phyloP scores from a whole-genome alignment of 768 basidiomycete genomes.

The Roridomyces roridus region DNA sequence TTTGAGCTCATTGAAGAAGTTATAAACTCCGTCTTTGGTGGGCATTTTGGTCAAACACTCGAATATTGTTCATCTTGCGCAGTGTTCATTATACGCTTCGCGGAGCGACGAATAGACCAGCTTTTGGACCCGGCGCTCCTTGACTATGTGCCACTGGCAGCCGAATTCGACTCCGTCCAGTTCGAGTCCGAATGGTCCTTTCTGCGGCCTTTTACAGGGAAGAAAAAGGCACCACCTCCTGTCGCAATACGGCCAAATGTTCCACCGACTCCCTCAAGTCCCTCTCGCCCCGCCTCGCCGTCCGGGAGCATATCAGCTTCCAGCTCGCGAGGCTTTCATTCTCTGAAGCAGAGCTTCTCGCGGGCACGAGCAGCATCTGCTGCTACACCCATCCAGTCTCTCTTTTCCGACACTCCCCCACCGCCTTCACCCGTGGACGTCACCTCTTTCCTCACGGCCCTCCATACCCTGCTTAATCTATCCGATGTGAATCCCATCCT shows the following conservation, averaged over 20 bases:
- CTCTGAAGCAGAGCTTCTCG: slow-evolving; percentile 69
- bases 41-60: slow-evolving; percentile 18
- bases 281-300: slow-evolving; percentile 59
- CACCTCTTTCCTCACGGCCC: slow-evolving; percentile 81
- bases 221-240: slow-evolving; percentile 57
- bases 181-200: slow-evolving; percentile 98
- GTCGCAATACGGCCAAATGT: slow-evolving; percentile 40
- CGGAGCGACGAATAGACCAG: slow-evolving; percentile 87
- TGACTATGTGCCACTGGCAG: slow-evolving; percentile 79
- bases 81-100: slow-evolving; percentile 96
- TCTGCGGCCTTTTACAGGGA: slow-evolving; percentile 71
- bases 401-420: slow-evolving; percentile 53
- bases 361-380: slow-evolving; percentile 54
- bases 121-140: slow-evolving; percentile 84
- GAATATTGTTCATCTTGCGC: slow-evolving; percentile 9
- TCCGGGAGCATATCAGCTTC: slow-evolving; percentile 51
- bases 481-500: slow-evolving; percentile 92
- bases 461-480: slow-evolving; percentile 82
- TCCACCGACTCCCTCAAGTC: slow-evolving; percentile 57
- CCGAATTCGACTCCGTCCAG: slow-evolving; percentile 80
- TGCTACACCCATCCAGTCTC: slow-evolving; percentile 50
- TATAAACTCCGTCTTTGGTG: slow-evolving; percentile 94
- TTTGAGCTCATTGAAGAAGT: slow-evolving; percentile 90
- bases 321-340: slow-evolving; percentile 63
- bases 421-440: slow-evolving; percentile 60